Base-by-base conservation (phyloP, 176 grass and related monocot genomes). In the Sorghum bicolor region DNA sequence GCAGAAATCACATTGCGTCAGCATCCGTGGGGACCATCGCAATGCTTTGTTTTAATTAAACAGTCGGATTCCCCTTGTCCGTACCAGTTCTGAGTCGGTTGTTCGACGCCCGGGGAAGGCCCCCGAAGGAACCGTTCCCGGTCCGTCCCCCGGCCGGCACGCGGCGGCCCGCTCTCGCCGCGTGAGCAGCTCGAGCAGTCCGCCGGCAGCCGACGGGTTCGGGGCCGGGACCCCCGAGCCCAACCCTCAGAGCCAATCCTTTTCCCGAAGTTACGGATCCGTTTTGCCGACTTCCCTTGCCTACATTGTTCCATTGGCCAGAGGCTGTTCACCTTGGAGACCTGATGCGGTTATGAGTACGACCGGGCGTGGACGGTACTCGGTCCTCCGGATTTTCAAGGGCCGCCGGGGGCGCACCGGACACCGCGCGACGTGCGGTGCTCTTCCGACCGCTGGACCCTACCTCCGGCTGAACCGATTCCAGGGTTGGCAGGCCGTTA, bases 41-140 rank as follows among this genome's bases (percentile, higher is more conserved):
- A 88, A 88, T 93, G 88, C 88, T 93, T 90, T 93, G 84, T 90
- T 93, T 90, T 90, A 90, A 90, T 93, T 93, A 93, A 93, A 90
- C 72, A 83, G 81, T 93, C 77, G 72, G 85, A 93, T 93, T 90
- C 81, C 85, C 91, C 87, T 92, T 89, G 87, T 92, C 68, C 67
- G 69, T 92, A 92, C 87, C 83, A 89, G 86, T 89, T 92, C 68
- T 83, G 90, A 92, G 90, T 80, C 79, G 77, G 45, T 48, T 88
- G 82, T 88, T 92, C 81, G 69, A 84, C 77, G 85, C 88, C 75
- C 83, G 83, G 72, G 77, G 87, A 67, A 67, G 64, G 64, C 64
- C 14, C 14, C 64, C 64, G 64, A 16, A 19, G 55, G 0, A 1
- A 1, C 48, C 48, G 48, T 52, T 52, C 48, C 48, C 48, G 48